Percentiles rank a stretch among this genome's conserved stretches.
Evolutionary conservation across 129 eudicot genomes (phyloP).

Genomic region (Helianthus annuus): HanXRQr2.0-SUNRISE NC_035448.2:173463717-173464216

Average conservation of each 20-base stretch:
- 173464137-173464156: background rate
- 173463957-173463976: slow-evolving; percentile 42
- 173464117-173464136: background rate
- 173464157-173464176: background rate
- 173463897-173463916: slow-evolving; percentile 77
- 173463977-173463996: slow-evolving; percentile 41
- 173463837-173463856: slow-evolving; percentile 72
- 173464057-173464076: slow-evolving; percentile 75
- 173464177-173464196: background rate
- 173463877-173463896: slow-evolving; percentile 65
- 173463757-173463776: slow-evolving; percentile 48
- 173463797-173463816: slow-evolving; percentile 84
- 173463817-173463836: slow-evolving; percentile 84
- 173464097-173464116: slow-evolving; percentile 6
- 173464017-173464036: slow-evolving; percentile 60
- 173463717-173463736: slow-evolving; percentile 30
- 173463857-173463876: slow-evolving; percentile 77
- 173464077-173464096: slow-evolving; percentile 89
- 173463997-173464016: slow-evolving; percentile 71
- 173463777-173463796: slow-evolving; percentile 53
- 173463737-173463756: slow-evolving; percentile 34
- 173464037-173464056: slow-evolving; percentile 67
- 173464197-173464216: background rate
- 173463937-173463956: slow-evolving; percentile 60
- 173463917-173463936: slow-evolving; percentile 59